Evolutionary conservation across 345 rosid genomes (phyloP), one percentile per base, ranked within the genome.

Genomic region (Hirschfeldia incana): DNA sequence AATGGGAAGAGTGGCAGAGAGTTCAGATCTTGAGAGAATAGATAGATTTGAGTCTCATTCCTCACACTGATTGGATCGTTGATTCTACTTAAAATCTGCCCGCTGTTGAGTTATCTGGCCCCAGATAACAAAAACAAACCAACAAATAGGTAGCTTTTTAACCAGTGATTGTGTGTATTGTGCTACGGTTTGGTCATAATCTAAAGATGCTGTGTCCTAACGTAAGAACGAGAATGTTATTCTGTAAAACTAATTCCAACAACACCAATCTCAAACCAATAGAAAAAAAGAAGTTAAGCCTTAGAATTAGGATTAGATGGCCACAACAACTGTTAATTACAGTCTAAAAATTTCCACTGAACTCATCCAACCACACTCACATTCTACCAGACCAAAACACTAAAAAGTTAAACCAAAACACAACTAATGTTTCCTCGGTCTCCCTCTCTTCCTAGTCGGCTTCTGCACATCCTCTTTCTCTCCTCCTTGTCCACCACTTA

Each of bases 1-100:
- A 79, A 77, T 94, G 98, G 98, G 98, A 94, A 21, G 97, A 92
- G 79, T 94, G 97, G 98, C 98, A 91, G 62, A 92, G 89, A 84
- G 92, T 89, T 21, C 94, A 94, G 78, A 91, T 91, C 42, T 92
- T 87, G 64, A 88, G 97, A 33, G 93, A 91, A 82, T 97, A 94
- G 73, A 85, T 88, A 26, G 94, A 94, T 59, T 83, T 92, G 29
- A 84, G 84, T 28, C 92, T 91, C 1, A 91, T 87, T 84, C 89
- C 86, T 32, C 81, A 77, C 73, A 89, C 97, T 3, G 94, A 91
- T 81, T 94, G 97, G 98, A 88, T 92, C 1, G 79, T 91, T 3
- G 94, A 92, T 88, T 92, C 98, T 6, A 94, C 97, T 2, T 94
- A 91, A 68, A 91, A 92, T 79, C 87, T 94, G 53, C 98, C 91